Evolutionary conservation across 306 rosid species (phyloP).

Genomic region (Senna tora): DNA sequence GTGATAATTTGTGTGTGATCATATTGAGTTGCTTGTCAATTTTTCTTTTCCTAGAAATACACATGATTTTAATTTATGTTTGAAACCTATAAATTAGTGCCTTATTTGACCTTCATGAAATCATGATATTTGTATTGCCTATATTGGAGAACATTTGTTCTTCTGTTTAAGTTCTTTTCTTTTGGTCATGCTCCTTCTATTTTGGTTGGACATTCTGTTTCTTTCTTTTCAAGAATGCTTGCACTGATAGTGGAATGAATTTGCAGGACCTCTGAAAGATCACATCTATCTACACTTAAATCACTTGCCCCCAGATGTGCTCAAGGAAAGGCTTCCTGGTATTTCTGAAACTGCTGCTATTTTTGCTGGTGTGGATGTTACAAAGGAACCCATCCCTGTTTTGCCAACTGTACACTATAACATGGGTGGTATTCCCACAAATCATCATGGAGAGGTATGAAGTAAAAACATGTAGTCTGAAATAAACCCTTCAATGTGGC

Average conservation of each 20-base stretch:
- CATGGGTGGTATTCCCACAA: constrained; percentile 98
- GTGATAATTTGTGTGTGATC: background rate
- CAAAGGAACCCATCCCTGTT: constrained; percentile 97
- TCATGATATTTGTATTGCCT: constrained; percentile 25
- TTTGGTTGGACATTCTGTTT: constrained; percentile 24
- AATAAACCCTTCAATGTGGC: background rate
- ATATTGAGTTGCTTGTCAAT: background rate
- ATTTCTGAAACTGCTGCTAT: constrained; percentile 99
- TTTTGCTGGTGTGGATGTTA: constrained; percentile 98
- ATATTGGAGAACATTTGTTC: constrained; percentile 12
- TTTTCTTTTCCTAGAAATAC: background rate
- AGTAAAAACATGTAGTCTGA: constrained; percentile 18
- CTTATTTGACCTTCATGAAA: constrained; percentile 7
- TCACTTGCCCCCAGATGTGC: constrained; percentile 97
- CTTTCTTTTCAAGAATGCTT: constrained; percentile 8
- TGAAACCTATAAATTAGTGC: background rate
- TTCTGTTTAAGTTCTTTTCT: background rate
- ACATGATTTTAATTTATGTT: background rate
- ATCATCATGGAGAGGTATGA: constrained; percentile 88
- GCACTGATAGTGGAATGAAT: constrained; percentile 33
- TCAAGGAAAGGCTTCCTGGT: constrained; percentile 99
- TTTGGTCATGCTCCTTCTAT: background rate
- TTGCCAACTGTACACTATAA: constrained; percentile 96
- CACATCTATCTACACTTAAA: constrained; percentile 98
- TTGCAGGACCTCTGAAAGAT: constrained; percentile 93